Evolutionary conservation across 176 grass and related monocot genomes (phyloP).

Genomic region (Carex myosuroides): DNA sequence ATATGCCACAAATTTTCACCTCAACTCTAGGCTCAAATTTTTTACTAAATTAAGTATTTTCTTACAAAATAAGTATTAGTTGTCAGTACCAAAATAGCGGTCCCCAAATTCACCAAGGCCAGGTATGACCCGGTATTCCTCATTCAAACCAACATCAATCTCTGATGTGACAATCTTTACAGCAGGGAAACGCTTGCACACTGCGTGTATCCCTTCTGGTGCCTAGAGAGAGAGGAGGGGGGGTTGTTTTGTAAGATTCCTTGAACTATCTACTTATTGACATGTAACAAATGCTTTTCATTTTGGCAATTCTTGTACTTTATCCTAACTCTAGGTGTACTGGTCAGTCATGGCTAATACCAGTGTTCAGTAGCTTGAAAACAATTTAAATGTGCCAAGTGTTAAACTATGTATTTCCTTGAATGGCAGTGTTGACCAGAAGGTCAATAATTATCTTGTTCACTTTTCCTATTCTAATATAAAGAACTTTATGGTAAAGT

Average conservation of each 20-base stretch:
- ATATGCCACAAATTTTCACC: not conserved
- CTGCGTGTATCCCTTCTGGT: conserved; percentile 85
- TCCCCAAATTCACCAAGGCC: conserved; percentile 92
- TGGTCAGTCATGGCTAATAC: not conserved
- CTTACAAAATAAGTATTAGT: conserved; percentile 30
- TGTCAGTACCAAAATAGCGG: conserved; percentile 91
- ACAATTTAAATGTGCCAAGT: not conserved
- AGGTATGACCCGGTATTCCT: conserved; percentile 85
- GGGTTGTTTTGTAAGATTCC: not conserved
- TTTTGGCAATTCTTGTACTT: not conserved
- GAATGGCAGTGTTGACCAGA: not conserved
- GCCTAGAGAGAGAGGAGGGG: conserved; percentile 31
- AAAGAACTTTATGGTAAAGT: not conserved
- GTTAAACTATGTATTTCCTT: not conserved
- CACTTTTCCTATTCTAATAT: not conserved
- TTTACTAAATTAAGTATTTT: not conserved
- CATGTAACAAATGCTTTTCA: not conserved
- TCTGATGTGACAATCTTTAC: conserved; percentile 96
- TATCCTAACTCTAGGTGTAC: not conserved
- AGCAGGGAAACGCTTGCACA: conserved; percentile 74
- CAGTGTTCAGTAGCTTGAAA: not conserved
- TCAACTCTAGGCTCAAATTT: not conserved
- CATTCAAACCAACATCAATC: conserved; percentile 71
- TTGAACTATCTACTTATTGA: not conserved
- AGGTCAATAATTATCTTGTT: not conserved